Base-by-base conservation (phyloP, 352 stramenopile species). In the Globisporangium ultimum region DNA sequence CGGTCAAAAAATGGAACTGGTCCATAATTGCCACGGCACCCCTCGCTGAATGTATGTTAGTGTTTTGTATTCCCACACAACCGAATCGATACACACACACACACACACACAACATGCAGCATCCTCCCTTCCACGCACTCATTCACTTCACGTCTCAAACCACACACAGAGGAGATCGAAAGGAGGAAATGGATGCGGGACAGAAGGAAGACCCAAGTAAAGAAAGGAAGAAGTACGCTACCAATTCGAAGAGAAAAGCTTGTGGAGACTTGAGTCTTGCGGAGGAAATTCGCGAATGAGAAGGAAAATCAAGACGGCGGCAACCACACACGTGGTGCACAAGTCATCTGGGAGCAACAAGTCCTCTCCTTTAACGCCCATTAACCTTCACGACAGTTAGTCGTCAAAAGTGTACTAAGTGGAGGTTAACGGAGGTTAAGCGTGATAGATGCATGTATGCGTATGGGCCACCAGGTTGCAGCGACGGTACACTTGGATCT, bases 11-110 rank as follows among this genome's bases (percentile, higher is more conserved):
- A 77, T 76, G 64, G 67, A 76, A 73, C 72, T 83, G 18, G 68
- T 79, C 68, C 70, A 75, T 72, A 56, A 52, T 54, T 60, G 61
- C 57, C 69, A 71, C 70, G 70, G 73, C 73, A 83, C 73, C 73
- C 73, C 73, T 83, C 73, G 73, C 73, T 83, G 73, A 61, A 63
- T 60, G 67, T 66, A 55, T 53, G 64, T 78, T 78, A 79, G 71
- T 73, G 21, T 55, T 50, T 50, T 67, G 28, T 36, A 36, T 10
- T 28, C 50, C 36, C 4, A 45, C 12, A 45, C 17, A 45, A 3
- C 9, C 50, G 10, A 28, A 55, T 47, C 11, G 24, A 53, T 28
- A 20, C 47, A 38, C 50, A 48, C 34, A 55, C 49, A 21, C 32
- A 40, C 54, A 61, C 48, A 58, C 50, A 57, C 42, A 55, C 22